Percentiles rank a stretch among this genome's conserved stretches.
phyloP scores from a whole-genome alignment of 2,329 filamentous ascomycete species.

The Cladophialophora exuberans region DNA sequence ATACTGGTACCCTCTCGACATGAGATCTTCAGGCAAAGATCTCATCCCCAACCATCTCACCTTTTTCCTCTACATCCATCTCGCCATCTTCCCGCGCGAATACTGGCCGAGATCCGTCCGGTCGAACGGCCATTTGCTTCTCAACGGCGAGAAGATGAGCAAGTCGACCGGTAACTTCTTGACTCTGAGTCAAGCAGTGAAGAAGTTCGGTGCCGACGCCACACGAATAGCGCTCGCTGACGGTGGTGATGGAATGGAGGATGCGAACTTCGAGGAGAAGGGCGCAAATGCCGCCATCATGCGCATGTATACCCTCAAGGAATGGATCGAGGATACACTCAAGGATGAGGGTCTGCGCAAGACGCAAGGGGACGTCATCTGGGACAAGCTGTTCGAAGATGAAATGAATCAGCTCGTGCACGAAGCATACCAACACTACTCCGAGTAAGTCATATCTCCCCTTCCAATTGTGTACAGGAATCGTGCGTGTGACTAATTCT shows the following conservation, averaged over 20 bases:
- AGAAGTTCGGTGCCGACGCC: conserved; percentile 94
- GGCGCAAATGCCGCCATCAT: conserved; percentile 92
- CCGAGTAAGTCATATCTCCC: conserved; percentile 52
- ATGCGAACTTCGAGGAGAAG: conserved; percentile 96
- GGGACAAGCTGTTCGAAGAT: conserved; percentile 89
- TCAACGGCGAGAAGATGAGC: conserved; percentile 98
- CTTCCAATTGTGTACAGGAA: too few species aligned
- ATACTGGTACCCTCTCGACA: conserved; percentile 94
- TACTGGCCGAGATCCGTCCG: conserved; percentile 89
- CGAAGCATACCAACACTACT: conserved; percentile 78
- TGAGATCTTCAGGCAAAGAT: conserved; percentile 89
- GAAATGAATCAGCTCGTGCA: conserved; percentile 84
- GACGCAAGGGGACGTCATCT: conserved; percentile 68
- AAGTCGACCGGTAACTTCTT: conserved; percentile 98
- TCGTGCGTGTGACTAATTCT: conserved; percentile 8
- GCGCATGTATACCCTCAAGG: conserved; percentile 77
- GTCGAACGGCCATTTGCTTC: conserved; percentile 87
- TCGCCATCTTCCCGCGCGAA: conserved; percentile 82
- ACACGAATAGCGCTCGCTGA: conserved; percentile 90
- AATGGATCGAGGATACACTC: conserved; percentile 88
- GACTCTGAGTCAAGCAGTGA: conserved; percentile 80
- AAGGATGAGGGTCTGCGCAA: conserved; percentile 75
- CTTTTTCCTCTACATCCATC: conserved; percentile 92
- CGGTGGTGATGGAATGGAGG: conserved; percentile 89
- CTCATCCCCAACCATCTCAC: conserved; percentile 92